Percentiles rank a stretch among this genome's conserved stretches.
phyloP scores from a whole-genome alignment of 208 protist genomes.

The Leptomonas seymouri region DNA sequence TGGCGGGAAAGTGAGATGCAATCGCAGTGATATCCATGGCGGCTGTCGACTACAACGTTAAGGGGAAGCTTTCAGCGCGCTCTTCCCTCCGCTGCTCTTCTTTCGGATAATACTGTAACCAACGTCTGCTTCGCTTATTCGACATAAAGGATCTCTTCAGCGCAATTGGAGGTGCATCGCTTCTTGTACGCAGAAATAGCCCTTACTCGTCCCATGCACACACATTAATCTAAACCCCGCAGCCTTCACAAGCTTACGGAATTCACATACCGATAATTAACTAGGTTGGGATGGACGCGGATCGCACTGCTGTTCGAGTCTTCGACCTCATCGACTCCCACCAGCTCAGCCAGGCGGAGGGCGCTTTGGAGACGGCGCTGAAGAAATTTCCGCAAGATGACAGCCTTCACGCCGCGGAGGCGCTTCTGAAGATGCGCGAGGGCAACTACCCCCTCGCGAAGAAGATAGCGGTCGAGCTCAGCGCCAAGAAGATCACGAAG shows the following conservation, averaged over 20 bases:
- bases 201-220: too few species aligned
- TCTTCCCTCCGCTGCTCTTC: background rate
- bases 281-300: constrained; percentile 41
- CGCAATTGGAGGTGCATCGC: too few species aligned
- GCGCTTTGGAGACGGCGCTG: constrained; percentile 59
- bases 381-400: constrained; percentile 65
- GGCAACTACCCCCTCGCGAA: constrained; percentile 40
- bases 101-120: background rate
- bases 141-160: too few species aligned
- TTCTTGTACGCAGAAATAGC: too few species aligned
- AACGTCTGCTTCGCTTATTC: background rate
- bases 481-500: constrained; percentile 49
- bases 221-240: too few species aligned
- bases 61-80: too few species aligned
- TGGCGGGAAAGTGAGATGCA: too few species aligned
- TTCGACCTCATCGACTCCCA: constrained; percentile 69
- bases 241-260: too few species aligned
- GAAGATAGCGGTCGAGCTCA: constrained; percentile 54
- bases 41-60: too few species aligned
- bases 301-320: constrained; percentile 51
- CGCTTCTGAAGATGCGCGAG: constrained; percentile 49
- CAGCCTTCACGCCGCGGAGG: constrained; percentile 60
- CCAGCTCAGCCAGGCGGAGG: constrained; percentile 64
- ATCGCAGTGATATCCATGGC: too few species aligned
- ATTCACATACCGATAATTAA: background rate